These are phyloP conservation scores for Mucor plumbeus DNA, from an alignment of 371 early-diverging fungal genomes.

Conservation along the genomic window DNA sequence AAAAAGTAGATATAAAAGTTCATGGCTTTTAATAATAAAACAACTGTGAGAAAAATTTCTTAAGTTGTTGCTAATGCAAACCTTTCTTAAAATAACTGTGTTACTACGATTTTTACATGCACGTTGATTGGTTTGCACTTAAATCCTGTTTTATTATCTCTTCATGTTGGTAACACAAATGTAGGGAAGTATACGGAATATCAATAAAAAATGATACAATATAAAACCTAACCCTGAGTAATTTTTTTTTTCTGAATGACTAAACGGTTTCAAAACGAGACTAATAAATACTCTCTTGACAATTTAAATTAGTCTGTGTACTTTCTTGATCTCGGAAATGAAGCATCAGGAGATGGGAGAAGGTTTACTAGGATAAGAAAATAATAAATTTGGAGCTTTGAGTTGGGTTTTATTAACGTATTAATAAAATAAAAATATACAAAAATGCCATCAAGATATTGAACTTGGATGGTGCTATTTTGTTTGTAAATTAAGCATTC, in stretches of 20 bases:
- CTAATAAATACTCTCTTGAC: neutral
- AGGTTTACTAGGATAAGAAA: neutral
- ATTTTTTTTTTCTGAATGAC: too few species aligned
- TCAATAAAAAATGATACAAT: conserved; percentile 3
- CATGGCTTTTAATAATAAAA: conserved; percentile 73
- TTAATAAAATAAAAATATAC: too few species aligned
- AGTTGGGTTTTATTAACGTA: too few species aligned
- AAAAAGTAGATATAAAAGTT: conserved; percentile 86
- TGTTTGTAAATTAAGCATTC: too few species aligned
- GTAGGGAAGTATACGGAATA: neutral
- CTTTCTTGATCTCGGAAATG: neutral
- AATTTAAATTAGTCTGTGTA: neutral
- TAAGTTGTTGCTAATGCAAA: neutral
- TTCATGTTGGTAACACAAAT: neutral
- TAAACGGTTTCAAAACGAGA: too few species aligned
- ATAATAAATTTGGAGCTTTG: neutral
- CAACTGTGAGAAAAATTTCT: conserved; percentile 1
- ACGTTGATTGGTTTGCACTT: neutral
- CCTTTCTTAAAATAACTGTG: neutral
- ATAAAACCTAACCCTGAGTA: neutral
- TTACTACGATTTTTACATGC: neutral
- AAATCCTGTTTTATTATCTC: neutral
- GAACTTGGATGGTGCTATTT: too few species aligned
- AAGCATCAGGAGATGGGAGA: neutral
- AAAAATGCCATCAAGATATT: too few species aligned